Conservation (phyloP, 2,329 filamentous ascomycete genomes). For the Sclerotinia minor region DNA sequence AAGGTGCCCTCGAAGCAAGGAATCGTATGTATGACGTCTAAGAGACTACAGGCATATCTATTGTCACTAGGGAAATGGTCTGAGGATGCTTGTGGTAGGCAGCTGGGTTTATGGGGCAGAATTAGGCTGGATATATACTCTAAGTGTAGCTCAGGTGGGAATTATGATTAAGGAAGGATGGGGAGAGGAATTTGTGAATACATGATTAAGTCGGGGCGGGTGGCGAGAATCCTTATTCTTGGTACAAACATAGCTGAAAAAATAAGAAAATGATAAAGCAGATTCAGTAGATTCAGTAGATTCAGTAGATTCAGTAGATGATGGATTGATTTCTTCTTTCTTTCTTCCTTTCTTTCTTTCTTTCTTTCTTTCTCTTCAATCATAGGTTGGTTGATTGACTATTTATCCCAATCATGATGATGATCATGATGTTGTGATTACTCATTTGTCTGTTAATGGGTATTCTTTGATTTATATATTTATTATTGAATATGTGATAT, state of each 20-base stretch:
- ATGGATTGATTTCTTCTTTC: neutral
- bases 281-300: neutral
- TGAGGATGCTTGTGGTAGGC: rapidly evolving
- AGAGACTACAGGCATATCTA: neutral
- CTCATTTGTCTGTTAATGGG: too few species aligned
- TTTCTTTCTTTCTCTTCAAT: neutral
- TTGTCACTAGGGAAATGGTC: neutral
- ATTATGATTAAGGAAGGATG: too few species aligned
- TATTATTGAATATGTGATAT: too few species aligned
- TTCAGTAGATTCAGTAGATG: neutral
- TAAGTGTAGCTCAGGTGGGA: neutral
- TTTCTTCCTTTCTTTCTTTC: neutral
- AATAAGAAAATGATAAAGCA: neutral
- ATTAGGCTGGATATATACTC: neutral
- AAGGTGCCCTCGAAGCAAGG: conserved; percentile 31
- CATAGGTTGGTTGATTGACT: neutral
- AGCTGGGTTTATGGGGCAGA: neutral
- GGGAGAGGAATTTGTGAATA: neutral
- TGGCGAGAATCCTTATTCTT: neutral
- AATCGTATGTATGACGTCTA: conserved; percentile 36
- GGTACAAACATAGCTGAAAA: neutral
- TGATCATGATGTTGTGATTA: too few species aligned
- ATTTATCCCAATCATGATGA: too few species aligned
- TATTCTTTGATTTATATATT: too few species aligned
- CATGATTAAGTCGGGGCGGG: neutral